Percentiles rank a stretch among this genome's conserved stretches.
These are phyloP conservation scores for Vitis vinifera DNA, from an alignment of 164 flowering plant species.

Conservation along the genomic window DNA sequence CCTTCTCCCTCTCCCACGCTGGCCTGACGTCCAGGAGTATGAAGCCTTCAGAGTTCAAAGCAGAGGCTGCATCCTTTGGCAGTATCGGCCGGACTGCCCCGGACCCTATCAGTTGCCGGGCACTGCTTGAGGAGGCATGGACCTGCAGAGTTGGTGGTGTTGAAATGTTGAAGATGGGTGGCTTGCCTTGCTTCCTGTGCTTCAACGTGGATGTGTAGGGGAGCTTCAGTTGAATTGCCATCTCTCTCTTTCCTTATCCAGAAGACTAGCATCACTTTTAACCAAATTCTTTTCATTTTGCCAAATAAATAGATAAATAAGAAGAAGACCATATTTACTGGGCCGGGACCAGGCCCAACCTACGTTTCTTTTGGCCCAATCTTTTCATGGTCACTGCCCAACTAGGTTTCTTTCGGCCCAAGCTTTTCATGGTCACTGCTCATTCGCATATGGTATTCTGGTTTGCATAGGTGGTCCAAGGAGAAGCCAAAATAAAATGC, in stretches of 20 bases:
- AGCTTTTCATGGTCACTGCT: no score
- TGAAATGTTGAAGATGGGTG: conserved; percentile 6
- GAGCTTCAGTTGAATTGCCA: conserved; percentile 40
- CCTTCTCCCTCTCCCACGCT: conserved; percentile 85
- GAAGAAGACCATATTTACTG: no score
- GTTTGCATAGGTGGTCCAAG: no score
- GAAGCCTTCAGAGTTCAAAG: conserved; percentile 49
- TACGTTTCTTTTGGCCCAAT: no score
- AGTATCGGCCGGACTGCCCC: conserved; percentile 51
- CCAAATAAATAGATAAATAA: no score
- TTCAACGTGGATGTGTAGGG: conserved; percentile 12
- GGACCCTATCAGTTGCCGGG: conserved; percentile 53
- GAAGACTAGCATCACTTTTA: no score
- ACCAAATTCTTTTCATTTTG: no score
- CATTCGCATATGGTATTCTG: no score
- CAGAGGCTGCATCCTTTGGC: conserved; percentile 55
- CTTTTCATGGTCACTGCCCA: no score
- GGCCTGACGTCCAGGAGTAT: conserved; percentile 79
- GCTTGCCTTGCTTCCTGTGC: conserved; percentile 12
- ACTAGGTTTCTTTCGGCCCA: no score
- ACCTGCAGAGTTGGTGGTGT: conserved; percentile 6
- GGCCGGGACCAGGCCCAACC: no score
- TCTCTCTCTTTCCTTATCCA: conserved; percentile 16
- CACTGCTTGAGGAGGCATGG: conserved; percentile 34
- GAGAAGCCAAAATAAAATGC: no score